Conservation (phyloP, 257 asterid genomes). For the Lithospermum erythrorhizon region DNA sequence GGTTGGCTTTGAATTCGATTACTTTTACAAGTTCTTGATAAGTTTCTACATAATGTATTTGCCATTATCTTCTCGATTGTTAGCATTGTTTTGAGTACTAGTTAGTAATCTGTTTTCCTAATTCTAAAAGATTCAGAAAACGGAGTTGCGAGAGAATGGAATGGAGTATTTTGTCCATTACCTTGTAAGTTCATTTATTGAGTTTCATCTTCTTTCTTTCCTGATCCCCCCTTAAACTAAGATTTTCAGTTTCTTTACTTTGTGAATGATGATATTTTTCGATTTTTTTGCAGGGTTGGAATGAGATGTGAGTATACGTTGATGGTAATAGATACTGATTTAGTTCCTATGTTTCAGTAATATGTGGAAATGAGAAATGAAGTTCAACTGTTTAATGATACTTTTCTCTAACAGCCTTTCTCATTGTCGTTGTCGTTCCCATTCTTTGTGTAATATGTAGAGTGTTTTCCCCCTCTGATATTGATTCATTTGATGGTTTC, state of each 20-base stretch:
- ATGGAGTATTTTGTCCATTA: constrained; percentile 93
- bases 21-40: too few species aligned
- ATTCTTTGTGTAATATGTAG: too few species aligned
- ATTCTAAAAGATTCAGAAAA: constrained; percentile 63
- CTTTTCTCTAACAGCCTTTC: too few species aligned
- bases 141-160: constrained; percentile 75
- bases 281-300: constrained; percentile 87
- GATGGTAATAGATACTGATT: not conserved
- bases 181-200: constrained; percentile 50
- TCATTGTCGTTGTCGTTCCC: too few species aligned
- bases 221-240: too few species aligned
- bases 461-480: too few species aligned
- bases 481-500: too few species aligned
- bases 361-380: not conserved
- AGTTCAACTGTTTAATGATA: not conserved
- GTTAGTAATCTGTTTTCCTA: constrained; percentile 10
- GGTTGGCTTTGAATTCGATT: too few species aligned
- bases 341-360: too few species aligned
- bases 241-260: not conserved
- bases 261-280: constrained; percentile 7
- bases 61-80: too few species aligned
- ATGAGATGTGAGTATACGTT: constrained; percentile 70
- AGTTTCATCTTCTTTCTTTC: too few species aligned
- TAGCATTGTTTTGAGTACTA: not conserved
- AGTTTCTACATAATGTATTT: too few species aligned